Conservation (phyloP, 1,284 basidiomycete species). For the Schizopora paradoxa region DNA sequence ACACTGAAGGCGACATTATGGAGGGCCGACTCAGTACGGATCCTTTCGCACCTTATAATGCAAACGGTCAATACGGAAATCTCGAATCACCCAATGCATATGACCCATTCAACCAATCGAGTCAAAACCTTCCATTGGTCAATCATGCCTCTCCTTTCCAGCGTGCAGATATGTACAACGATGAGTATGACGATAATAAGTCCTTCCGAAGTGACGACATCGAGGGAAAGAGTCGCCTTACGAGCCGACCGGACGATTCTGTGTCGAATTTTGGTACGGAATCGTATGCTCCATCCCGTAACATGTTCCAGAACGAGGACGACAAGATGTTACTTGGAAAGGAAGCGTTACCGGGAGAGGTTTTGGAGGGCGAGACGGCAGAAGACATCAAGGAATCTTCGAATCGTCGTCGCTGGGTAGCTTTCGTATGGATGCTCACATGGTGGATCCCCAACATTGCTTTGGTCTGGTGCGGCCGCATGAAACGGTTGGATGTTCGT, state of each 20-base stretch:
- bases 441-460: conserved; percentile 83
- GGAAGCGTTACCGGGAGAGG: conserved; percentile 74
- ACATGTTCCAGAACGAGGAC: conserved; percentile 87
- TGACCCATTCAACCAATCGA: conserved; percentile 52
- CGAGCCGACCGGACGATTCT: conserved; percentile 71
- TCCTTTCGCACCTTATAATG: conserved; percentile 70
- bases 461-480: conserved; percentile 71
- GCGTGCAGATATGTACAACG: conserved; percentile 63
- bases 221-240: conserved; percentile 68
- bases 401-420: conserved; percentile 83
- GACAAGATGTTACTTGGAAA: conserved; percentile 73
- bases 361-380: conserved; percentile 78
- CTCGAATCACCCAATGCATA: conserved; percentile 40
- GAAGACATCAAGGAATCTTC: conserved; percentile 82
- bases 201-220: conserved; percentile 73
- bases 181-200: conserved; percentile 74
- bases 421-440: conserved; percentile 85
- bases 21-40: conserved; percentile 65
- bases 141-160: conserved; percentile 74
- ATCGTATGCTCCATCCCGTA: conserved; percentile 87
- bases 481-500: conserved; percentile 91
- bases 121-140: conserved; percentile 69
- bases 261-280: conserved; percentile 81
- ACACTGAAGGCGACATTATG: conserved; percentile 69
- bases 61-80: conserved; percentile 30